These are phyloP conservation scores for Termitomyces sp. DNA, from an alignment of 768 basidiomycete genomes.

Conservation along the genomic window DNA sequence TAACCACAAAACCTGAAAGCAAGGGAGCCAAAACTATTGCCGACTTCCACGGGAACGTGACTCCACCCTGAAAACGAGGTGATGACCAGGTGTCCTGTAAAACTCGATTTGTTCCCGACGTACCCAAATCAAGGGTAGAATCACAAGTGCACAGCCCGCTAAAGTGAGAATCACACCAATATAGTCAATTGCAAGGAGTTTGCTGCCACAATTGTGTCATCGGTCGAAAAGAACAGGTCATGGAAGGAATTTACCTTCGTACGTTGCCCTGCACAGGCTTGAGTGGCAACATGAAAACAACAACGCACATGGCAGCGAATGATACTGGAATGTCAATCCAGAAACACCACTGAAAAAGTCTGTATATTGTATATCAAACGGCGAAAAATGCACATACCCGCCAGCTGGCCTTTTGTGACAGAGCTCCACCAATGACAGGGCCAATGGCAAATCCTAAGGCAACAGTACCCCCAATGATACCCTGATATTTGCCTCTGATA, in stretches of 20 bases:
- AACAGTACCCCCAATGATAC: constrained; percentile 57
- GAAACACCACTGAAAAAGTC: constrained; percentile 58
- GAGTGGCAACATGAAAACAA: constrained; percentile 64
- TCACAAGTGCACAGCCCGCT: constrained; percentile 55
- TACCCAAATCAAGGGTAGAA: constrained; percentile 74
- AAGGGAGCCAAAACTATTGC: constrained; percentile 61
- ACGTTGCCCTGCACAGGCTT: constrained; percentile 63
- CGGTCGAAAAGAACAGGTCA: not conserved
- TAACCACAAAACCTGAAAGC: constrained; percentile 49
- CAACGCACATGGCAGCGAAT: constrained; percentile 47
- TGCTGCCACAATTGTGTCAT: constrained; percentile 30
- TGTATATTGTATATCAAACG: not conserved
- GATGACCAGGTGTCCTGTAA: not conserved
- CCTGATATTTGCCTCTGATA: constrained; percentile 72
- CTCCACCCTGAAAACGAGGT: constrained; percentile 50
- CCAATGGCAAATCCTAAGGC: constrained; percentile 65
- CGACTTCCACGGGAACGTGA: constrained; percentile 70
- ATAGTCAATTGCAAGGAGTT: constrained; percentile 65
- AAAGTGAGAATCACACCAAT: constrained; percentile 57
- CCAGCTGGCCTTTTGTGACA: constrained; percentile 63
- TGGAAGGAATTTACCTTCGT: constrained; percentile 31
- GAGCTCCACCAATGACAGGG: constrained; percentile 63
- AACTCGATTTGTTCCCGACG: constrained; percentile 7
- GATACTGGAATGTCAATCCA: constrained; percentile 69
- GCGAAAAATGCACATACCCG: constrained; percentile 34